Conservation (phyloP, 2,329 filamentous ascomycete genomes). For the Phoma sp. region DNA sequence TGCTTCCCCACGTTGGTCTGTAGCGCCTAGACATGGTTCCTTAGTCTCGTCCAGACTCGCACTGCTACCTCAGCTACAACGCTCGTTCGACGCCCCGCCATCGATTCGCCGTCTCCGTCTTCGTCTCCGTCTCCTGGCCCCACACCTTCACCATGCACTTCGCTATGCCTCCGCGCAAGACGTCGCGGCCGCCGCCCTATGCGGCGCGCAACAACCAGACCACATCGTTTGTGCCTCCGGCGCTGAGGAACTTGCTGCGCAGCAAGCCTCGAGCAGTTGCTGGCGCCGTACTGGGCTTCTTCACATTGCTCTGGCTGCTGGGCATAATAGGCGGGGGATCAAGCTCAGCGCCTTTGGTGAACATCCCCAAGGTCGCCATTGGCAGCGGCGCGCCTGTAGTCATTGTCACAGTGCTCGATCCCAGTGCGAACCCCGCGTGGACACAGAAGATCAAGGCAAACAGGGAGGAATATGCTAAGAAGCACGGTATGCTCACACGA, state of each 20-base stretch:
- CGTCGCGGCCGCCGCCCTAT: conserved; percentile 76
- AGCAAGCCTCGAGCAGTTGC: conserved; percentile 66
- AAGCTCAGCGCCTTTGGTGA: conserved; percentile 18
- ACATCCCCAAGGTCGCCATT: conserved; percentile 43
- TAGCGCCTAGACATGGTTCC: conserved; percentile 22
- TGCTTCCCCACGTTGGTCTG: conserved; percentile 4
- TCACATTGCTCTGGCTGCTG: conserved; percentile 52
- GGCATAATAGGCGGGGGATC: conserved; percentile 35
- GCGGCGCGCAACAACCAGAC: conserved; percentile 61
- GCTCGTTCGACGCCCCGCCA: not conserved
- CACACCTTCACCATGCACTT: conserved; percentile 69
- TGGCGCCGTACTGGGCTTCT: conserved; percentile 61
- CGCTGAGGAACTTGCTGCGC: conserved; percentile 57
- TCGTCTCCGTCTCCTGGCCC: conserved; percentile 16
- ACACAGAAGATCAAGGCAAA: conserved; percentile 79
- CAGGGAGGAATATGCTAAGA: conserved; percentile 79
- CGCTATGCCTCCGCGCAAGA: conserved; percentile 85
- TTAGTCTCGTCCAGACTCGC: conserved; percentile 14
- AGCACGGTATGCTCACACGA: conserved; percentile 68
- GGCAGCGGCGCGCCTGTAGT: conserved; percentile 65
- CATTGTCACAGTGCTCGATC: conserved; percentile 84
- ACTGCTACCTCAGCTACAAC: conserved; percentile 2
- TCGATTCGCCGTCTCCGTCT: too few relatives aligned
- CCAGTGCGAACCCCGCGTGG: conserved; percentile 69
- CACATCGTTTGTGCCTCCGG: conserved; percentile 45